These are phyloP conservation scores for Aulographum hederae DNA, from an alignment of 2,329 filamentous ascomycete genomes.

Conservation along the genomic window DNA sequence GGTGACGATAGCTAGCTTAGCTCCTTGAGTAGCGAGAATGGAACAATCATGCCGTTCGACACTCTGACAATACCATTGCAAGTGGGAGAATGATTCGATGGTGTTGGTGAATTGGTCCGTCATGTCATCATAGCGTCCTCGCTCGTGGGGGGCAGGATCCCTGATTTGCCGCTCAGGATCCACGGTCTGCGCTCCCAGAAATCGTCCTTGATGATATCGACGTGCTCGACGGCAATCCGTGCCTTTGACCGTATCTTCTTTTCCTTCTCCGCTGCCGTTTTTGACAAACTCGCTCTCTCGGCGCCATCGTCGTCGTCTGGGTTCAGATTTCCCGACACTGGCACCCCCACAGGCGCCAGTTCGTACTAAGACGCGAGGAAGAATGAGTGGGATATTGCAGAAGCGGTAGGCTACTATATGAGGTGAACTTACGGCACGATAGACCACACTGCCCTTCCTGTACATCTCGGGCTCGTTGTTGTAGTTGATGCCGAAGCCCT, in stretches of 20 bases:
- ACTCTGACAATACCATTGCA: too few species aligned
- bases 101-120: too few species aligned
- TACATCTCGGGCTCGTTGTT: slow-evolving; percentile 89
- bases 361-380: slow-evolving; percentile 2
- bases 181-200: slow-evolving; percentile 85
- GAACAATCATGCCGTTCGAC: too few species aligned
- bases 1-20: too few species aligned
- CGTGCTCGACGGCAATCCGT: slow-evolving; percentile 60
- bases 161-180: slow-evolving; percentile 26
- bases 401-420: too few species aligned
- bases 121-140: too few species aligned
- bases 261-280: slow-evolving; percentile 68
- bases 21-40: too few species aligned
- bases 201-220: slow-evolving; percentile 87
- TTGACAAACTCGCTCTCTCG: slow-evolving; percentile 49
- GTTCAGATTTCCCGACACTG: slow-evolving; percentile 5
- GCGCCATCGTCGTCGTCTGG: slow-evolving; percentile 17
- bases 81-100: too few species aligned
- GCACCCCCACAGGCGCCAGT: neutral
- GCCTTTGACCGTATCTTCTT: slow-evolving; percentile 68
- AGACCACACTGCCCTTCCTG: slow-evolving; percentile 83
- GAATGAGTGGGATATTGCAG: too few species aligned
- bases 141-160: slow-evolving; percentile 4
- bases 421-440: slow-evolving; percentile 39
- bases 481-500: slow-evolving; percentile 81